Conservation (phyloP, 2,329 filamentous ascomycete genomes). For the Fusarium beomiforme region DNA sequence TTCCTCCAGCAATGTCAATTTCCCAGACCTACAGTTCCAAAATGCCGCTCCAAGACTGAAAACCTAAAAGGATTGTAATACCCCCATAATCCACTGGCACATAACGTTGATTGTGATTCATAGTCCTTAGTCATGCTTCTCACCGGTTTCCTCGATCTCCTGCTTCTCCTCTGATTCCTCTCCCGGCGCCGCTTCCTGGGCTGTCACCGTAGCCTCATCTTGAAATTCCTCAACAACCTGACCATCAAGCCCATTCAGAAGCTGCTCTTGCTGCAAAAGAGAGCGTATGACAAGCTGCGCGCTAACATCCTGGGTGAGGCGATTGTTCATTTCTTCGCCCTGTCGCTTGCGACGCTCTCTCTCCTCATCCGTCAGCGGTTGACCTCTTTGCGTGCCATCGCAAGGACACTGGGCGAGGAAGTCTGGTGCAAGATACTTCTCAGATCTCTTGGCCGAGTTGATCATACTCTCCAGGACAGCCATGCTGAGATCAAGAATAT, state of each 20-base stretch:
- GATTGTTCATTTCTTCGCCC: conserved; percentile 3
- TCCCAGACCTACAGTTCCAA: neutral
- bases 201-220: neutral
- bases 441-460: neutral
- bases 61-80: rapidly evolving
- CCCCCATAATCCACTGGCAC: rapidly evolving
- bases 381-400: rapidly evolving
- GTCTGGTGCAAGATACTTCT: neutral
- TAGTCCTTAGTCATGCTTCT: neutral
- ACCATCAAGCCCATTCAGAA: neutral
- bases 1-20: neutral
- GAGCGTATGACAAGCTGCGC: neutral
- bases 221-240: neutral
- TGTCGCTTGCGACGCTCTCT: neutral
- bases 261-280: neutral
- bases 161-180: rapidly evolving
- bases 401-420: neutral
- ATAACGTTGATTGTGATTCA: rapidly evolving
- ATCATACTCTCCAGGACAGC: neutral
- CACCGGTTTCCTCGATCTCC: rapidly evolving
- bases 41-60: neutral
- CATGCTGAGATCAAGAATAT: neutral
- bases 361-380: neutral
- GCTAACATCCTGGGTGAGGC: neutral
- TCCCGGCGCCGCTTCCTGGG: rapidly evolving